A percentile compares a stretch with the other conserved stretches of the same genome.
phyloP scores from a whole-genome alignment of 257 asterid genomes.

The Rubia yunnanensis region DNA sequence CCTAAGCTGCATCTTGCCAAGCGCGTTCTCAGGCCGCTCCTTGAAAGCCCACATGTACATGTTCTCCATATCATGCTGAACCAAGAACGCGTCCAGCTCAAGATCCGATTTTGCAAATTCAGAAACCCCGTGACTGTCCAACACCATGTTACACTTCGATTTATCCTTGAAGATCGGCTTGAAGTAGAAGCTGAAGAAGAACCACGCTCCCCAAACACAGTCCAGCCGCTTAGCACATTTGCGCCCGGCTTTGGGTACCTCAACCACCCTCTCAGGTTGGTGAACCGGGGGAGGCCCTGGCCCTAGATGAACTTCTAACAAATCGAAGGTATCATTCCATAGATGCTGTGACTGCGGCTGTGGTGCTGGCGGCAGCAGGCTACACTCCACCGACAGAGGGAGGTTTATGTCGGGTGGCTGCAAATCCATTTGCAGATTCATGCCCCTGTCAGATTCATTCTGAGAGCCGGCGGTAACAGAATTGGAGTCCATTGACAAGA shows the following conservation, averaged over 20 bases:
- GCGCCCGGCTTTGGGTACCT: conserved; percentile 40
- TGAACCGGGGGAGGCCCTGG: conserved; percentile 25
- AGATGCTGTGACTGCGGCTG: conserved; percentile 12
- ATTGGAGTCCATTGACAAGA: conserved; percentile 60
- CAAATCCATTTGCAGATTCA: conserved; percentile 42
- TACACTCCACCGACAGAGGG: conserved; percentile 57
- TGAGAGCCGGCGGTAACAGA: conserved; percentile 38
- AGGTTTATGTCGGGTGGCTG: conserved; percentile 68
- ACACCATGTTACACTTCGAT: neutral
- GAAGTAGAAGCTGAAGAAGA: conserved; percentile 68
- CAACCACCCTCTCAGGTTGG: conserved; percentile 41
- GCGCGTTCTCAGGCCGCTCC: conserved; percentile 73
- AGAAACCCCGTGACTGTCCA: conserved; percentile 35
- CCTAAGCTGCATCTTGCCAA: conserved; percentile 75
- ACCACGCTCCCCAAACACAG: conserved; percentile 83
- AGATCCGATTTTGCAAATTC: conserved; percentile 62
- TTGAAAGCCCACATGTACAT: conserved; percentile 85
- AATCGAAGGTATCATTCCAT: conserved; percentile 53
- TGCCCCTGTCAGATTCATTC: conserved; percentile 49
- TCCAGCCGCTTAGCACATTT: conserved; percentile 55
- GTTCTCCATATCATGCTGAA: conserved; percentile 80
- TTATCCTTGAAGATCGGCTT: neutral
- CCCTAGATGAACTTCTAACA: conserved; percentile 60
- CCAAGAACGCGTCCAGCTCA: conserved; percentile 58
- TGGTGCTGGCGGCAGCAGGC: conserved; percentile 28